Base-by-base conservation (phyloP, 2,329 filamentous ascomycete genomes). In the Sporothrix mexicana region DNA sequence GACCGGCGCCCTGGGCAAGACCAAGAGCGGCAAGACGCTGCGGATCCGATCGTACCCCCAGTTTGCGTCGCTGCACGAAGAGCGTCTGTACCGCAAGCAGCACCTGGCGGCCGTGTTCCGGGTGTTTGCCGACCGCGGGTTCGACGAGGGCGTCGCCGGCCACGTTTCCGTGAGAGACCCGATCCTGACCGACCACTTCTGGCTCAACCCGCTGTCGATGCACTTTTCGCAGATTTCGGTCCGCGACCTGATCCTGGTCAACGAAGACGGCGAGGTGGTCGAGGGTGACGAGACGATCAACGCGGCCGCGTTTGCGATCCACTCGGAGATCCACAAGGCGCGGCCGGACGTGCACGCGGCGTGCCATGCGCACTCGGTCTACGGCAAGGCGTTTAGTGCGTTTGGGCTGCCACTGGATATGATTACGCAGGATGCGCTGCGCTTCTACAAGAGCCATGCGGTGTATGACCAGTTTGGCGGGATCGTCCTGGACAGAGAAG, bases 251-350 rank as follows among this genome's bases (percentile, higher is more conserved):
- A 88, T 93, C 51, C 85, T 91, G 20, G 85, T 93, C 3, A 87
- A 92, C 76, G 80, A 84, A 59, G 78, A 81, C 45, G 91, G 91
- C 15, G 85, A 87, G n/a, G 85, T 90, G 8, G 85, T 92, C 6
- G 89, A 89, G 13, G 90, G 90, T 0, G 90, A 91, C 77, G 69
- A 74, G 20, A 36, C 90, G 0, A 87, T 89, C 61, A 93, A 93
- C 79, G 86, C 88, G 2, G 90, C 91, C 0, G 91, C 90, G 0
- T 93, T 92, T 77, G 80, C 91, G 71, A 93, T 93, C 75, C 91
- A 93, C 80, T 85, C 84, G 20, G 90, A 90, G 3, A 83, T 93
- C 17, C 88, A 92, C 80, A 89, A 88, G 79, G 89, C 89, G 0
- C 83, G 91, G 12, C 87, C 88, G 20, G 87, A 92, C 77, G 88